Evolutionary conservation across 352 stramenopile species (phyloP), one percentile per base, ranked within the genome.

Genomic region (Stephanocyclus meneghinianus): DNA sequence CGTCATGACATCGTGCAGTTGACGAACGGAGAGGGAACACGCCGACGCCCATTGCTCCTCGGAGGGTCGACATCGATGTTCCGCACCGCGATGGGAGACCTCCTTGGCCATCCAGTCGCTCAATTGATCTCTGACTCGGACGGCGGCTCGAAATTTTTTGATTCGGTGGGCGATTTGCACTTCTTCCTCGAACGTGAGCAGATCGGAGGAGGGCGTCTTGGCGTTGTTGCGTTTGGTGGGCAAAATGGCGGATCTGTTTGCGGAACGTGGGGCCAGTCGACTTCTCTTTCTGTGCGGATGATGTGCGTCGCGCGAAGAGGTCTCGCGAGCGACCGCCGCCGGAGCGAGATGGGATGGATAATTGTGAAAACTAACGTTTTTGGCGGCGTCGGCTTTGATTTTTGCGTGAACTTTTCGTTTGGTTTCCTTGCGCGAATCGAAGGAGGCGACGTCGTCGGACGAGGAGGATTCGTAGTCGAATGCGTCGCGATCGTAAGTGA

Each of bases 31-130:
- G 45, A 91, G 45, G 60, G 13, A 87, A 75, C 87, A 92, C 30
- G 84, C 84, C 53, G 81, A 66, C 66, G 87, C 87, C 87, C 83
- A 90, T 63, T 90, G 74, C 56, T 71, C 64, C 32, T 83, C 75
- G 16, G 59, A 67, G 9, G 74, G 74, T 44, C 74, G 64, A 45
- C 37, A 55, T 47, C 62, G 32, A 30, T 76, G 63, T 44, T 76
- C 71, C 16, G 21, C 40, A 13, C 50, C 55, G 26, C 53, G 40
- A 56, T 21, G 32, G 37, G 35, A 16, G 5, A 72, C 18, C 53
- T 85, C 71, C 61, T 59, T 85, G 1, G 71, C 74, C 78, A 85
- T 85, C 78, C 78, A 85, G 6, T 78, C 67, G 4, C 47, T 26
- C 40, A 85, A 75, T 21, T 71, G 72, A 61, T 85, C 72, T 8